Base-by-base conservation (phyloP, 2,329 filamentous ascomycete species). In the Penicillium hesseltinei region DNA sequence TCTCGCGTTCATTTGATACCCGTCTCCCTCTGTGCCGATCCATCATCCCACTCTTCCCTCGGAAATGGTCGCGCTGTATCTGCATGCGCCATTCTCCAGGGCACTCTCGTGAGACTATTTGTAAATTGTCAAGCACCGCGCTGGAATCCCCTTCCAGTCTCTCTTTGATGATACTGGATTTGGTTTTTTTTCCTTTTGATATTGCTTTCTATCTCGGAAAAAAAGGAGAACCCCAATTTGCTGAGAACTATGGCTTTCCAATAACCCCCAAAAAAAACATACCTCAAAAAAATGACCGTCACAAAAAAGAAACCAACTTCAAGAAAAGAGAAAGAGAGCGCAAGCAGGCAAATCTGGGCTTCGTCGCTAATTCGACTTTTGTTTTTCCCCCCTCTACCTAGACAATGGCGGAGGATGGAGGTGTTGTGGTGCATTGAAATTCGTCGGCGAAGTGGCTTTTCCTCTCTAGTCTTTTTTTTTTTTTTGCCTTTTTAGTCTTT, bases 351-450 rank as follows among this genome's bases (percentile, higher is more conserved):
- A 62, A 65, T 65, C 64, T 63, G 67, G 71, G 67, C 62, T 66
- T 63, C 58, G 58, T 65, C 55, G 63, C 65, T 61, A 56, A 63
- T 63, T 60, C 65, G 56, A 61, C 63, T 63, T 62, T 66, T 67
- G 57, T 63, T 64, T 64, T 62, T 61, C 50, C 65, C 62, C 66
- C 70, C 63, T 71, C 71, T 71, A 62, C 64, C 70, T 72, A 71
- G 70, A 73, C 62, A 59, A 65, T 66, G 65, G 70, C 66, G 68
- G 70, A 72, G 65, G 69, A 54, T 66, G 64, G 67, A 66, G 71
- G 72, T 74, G 72, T 74, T 73, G 64, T 68, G 72, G 71, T 73
- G 72, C 69, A 70, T 69, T 67, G 58, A 66, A 54, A 46, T 66
- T 66, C 60, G 62, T 67, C 64, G 70, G 71, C 70, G 69, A 71